Evolutionary conservation across 208 protist genomes (phyloP).

Genomic region (Trypanosoma vivax): DNA sequence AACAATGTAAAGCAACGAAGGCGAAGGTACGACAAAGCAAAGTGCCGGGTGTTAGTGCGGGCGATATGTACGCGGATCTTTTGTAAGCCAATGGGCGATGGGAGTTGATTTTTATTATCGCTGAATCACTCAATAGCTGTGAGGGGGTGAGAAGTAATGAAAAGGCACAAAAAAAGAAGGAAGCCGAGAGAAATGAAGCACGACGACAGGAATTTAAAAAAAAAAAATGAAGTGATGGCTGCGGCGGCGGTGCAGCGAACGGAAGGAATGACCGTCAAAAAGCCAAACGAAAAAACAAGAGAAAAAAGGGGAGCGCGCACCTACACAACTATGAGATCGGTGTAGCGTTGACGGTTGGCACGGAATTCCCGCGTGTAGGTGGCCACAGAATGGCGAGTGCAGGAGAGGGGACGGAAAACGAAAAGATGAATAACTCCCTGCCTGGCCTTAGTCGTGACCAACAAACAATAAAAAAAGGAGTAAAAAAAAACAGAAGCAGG

Average conservation of each 20-base stretch:
- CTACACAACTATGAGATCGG: too few species aligned
- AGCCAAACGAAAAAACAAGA: slow-evolving; percentile 14
- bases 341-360: too few species aligned
- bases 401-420: too few species aligned
- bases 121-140: neutral
- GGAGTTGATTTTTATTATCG: too few species aligned
- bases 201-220: too few species aligned
- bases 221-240: neutral
- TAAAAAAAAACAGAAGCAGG: neutral
- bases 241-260: neutral
- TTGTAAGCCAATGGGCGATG: too few species aligned
- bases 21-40: neutral
- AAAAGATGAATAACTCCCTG: too few species aligned
- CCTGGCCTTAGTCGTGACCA: neutral
- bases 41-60: neutral
- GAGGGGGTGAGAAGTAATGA: neutral
- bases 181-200: too few species aligned
- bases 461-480: neutral
- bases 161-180: slow-evolving; percentile 2
- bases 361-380: too few species aligned
- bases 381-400: too few species aligned
- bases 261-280: neutral
- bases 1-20: neutral
- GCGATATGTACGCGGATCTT: too few species aligned
- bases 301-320: too few species aligned